A percentile compares a stretch with the other conserved stretches of the same genome.
Evolutionary conservation across 257 asterid genomes (phyloP).

Genomic region (Nicotiana obtusifolia): DNA sequence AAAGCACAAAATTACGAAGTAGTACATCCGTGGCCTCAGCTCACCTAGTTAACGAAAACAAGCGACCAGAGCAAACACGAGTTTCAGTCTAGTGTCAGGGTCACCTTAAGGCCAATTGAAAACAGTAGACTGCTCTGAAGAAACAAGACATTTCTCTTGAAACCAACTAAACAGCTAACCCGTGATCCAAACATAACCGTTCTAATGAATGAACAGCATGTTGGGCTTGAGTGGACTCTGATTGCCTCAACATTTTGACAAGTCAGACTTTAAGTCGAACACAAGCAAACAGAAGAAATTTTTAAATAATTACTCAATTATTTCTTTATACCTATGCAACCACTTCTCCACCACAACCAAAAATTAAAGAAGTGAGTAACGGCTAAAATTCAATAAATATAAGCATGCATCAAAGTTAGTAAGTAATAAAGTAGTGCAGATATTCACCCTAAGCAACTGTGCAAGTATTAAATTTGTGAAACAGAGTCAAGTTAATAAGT

Average conservation of each 20-base stretch:
- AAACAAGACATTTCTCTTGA: not conserved
- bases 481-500: not conserved
- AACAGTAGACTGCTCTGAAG: not conserved
- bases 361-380: not conserved
- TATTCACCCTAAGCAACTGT: not conserved
- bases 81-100: not conserved
- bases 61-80: not conserved
- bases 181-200: not conserved
- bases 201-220: not conserved
- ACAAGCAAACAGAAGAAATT: not conserved
- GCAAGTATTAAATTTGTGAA: not conserved
- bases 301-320: not conserved
- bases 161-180: not conserved
- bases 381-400: not conserved
- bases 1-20: not conserved
- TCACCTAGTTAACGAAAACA: not conserved
- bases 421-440: not conserved
- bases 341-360: not conserved
- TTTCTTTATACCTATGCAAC: not conserved
- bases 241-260: slow-evolving; percentile 2
- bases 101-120: not conserved
- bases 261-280: not conserved
- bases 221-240: not conserved
- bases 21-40: not conserved
- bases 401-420: not conserved